A percentile compares a stretch with the other conserved stretches of the same genome.
Evolutionary conservation across 805 yeast species (phyloP).

Genomic region (Starmera dryadoides): DNA sequence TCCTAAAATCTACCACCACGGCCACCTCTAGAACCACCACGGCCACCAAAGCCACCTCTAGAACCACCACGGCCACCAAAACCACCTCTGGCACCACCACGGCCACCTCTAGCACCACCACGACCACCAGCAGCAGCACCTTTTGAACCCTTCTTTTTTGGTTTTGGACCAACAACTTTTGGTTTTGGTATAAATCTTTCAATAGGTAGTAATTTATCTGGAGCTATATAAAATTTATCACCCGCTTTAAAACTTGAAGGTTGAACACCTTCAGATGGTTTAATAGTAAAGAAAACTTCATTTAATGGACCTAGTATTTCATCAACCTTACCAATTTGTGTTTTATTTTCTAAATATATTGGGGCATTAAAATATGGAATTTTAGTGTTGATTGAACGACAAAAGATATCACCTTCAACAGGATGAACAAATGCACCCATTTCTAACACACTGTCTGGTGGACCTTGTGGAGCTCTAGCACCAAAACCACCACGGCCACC

Average conservation of each 20-base stretch:
- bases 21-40: conserved; percentile 36
- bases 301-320: conserved; percentile 97
- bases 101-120: conserved; percentile 35
- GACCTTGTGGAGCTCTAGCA: conserved; percentile 82
- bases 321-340: conserved; percentile 95
- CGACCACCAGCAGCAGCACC: conserved; percentile 44
- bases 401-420: conserved; percentile 95
- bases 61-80: conserved; percentile 47
- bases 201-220: conserved; percentile 90
- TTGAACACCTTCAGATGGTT: conserved; percentile 93
- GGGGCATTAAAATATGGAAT: conserved; percentile 99
- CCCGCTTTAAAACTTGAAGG: conserved; percentile 91
- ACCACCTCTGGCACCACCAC: conserved; percentile 42
- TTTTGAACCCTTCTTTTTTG: conserved; percentile 57
- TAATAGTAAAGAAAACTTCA: conserved; percentile 96
- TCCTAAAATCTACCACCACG: conserved; percentile 32
- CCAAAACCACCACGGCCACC: conserved; percentile 47
- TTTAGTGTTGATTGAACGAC: conserved; percentile 90
- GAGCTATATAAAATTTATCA: conserved; percentile 92
- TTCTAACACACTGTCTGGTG: conserved; percentile 91
- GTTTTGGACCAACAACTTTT: conserved; percentile 76
- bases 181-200: conserved; percentile 98
- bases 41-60: conserved; percentile 39
- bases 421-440: conserved; percentile 91
- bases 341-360: conserved; percentile 91